Conservation (phyloP, 371 early-diverging fungal species). For the Mortierella polycephala region DNA sequence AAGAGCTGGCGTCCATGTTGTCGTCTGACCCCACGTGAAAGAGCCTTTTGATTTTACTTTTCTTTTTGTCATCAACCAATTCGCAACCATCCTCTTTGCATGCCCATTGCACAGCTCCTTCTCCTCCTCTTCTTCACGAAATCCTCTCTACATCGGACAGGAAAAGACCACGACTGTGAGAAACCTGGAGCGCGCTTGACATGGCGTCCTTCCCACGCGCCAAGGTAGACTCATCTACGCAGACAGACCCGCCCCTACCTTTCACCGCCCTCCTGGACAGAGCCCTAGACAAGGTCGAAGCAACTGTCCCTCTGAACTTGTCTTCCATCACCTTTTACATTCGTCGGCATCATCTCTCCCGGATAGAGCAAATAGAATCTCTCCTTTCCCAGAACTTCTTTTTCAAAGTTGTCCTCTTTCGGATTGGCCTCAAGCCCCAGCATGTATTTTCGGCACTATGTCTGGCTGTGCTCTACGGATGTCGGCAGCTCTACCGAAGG, state of each 20-base stretch:
- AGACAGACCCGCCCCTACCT: conserved; percentile 49
- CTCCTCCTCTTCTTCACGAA: neutral
- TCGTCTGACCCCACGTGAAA: no score
- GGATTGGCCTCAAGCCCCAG: conserved; percentile 43
- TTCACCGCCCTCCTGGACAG: conserved; percentile 52
- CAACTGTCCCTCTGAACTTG: conserved; percentile 49
- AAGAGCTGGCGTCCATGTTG: no score
- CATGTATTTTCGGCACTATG: conserved; percentile 44
- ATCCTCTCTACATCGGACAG: neutral
- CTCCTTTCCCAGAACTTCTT: conserved; percentile 43
- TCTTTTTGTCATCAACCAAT: no score
- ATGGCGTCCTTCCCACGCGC: conserved; percentile 53
- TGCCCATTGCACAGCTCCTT: no score
- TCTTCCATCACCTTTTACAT: conserved; percentile 54
- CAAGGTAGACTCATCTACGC: conserved; percentile 52
- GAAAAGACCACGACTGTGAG: neutral
- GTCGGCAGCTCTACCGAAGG: conserved; percentile 39
- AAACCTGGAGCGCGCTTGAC: neutral
- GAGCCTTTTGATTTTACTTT: no score
- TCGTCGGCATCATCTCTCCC: conserved; percentile 51
- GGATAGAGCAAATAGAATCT: conserved; percentile 46
- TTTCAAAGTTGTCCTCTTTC: conserved; percentile 35
- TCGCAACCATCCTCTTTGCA: no score
- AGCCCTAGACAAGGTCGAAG: conserved; percentile 45
- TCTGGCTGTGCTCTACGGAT: conserved; percentile 32